Conservation (phyloP, 2,329 filamentous ascomycete species). For the Chaetomiaceae sp. region DNA sequence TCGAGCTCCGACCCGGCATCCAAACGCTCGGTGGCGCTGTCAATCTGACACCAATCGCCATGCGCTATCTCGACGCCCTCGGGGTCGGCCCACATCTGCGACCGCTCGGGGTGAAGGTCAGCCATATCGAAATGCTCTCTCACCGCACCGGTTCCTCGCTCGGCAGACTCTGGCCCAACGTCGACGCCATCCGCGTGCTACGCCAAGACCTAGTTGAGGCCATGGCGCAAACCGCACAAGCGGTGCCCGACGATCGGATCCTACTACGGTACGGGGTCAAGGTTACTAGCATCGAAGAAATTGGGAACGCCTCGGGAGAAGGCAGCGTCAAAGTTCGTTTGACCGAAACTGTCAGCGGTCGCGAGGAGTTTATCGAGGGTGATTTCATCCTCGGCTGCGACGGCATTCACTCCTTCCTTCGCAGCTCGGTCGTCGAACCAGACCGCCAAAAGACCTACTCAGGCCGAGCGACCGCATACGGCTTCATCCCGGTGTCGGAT, state of each 20-base stretch:
- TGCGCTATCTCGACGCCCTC: slow-evolving; percentile 5
- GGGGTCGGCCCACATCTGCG: background rate
- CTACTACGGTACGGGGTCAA: background rate
- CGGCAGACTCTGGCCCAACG: background rate
- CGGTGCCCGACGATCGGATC: background rate
- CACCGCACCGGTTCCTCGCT: background rate
- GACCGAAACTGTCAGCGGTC: background rate
- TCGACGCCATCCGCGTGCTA: slow-evolving; percentile 2
- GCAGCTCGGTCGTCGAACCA: slow-evolving; percentile 1
- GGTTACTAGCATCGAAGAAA: background rate
- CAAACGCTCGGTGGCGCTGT: slow-evolving; percentile 1
- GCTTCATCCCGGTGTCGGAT: background rate
- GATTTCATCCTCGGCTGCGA: background rate
- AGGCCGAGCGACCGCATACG: background rate
- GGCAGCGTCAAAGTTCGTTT: background rate
- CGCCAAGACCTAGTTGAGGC: background rate
- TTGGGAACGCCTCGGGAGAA: background rate
- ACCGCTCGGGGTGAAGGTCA: background rate
- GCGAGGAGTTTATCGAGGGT: background rate
- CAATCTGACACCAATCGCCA: background rate
- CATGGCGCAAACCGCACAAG: background rate
- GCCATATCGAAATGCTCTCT: background rate
- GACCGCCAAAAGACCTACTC: background rate
- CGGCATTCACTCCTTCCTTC: background rate
- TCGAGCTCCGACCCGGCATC: background rate